These are phyloP conservation scores for Berberis thunbergii DNA, from an alignment of 164 flowering plant species.

Conservation along the genomic window DNA sequence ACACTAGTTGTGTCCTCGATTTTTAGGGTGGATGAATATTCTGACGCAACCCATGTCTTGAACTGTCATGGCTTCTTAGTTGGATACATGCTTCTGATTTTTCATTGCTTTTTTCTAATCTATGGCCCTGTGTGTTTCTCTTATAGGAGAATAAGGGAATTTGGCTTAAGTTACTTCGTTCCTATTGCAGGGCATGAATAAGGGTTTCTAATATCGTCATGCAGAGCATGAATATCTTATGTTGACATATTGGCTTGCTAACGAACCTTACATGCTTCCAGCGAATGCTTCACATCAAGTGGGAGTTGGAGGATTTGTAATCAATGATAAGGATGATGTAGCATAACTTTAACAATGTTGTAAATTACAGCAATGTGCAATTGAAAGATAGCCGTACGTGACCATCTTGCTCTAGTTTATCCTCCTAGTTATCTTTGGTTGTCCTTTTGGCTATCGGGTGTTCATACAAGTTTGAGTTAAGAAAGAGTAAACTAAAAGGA, in stretches of 20 bases:
- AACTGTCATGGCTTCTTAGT: neutral
- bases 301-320: constrained; percentile 82
- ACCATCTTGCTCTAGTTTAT: neutral
- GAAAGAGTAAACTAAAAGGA: neutral
- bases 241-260: constrained; percentile 20
- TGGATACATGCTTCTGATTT: neutral
- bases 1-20: too few relatives aligned
- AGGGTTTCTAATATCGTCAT: constrained; percentile 83
- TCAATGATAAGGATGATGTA: constrained; percentile 78
- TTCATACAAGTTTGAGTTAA: too few relatives aligned
- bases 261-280: constrained; percentile 78
- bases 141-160: constrained; percentile 9
- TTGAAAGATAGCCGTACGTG: too few relatives aligned
- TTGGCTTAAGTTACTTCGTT: constrained; percentile 90
- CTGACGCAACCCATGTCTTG: too few relatives aligned
- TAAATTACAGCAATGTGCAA: too few relatives aligned
- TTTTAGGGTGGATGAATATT: too few relatives aligned
- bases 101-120: neutral
- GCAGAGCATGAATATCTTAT: constrained; percentile 81
- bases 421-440: too few relatives aligned
- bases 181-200: constrained; percentile 74
- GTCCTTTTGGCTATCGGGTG: too few relatives aligned
- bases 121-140: neutral
- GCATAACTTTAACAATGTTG: neutral
- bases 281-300: constrained; percentile 84